A percentile compares a stretch with the other conserved stretches of the same genome.
phyloP scores from a whole-genome alignment of 176 grass and related monocot genomes.

The Oryza rufipogon region DNA sequence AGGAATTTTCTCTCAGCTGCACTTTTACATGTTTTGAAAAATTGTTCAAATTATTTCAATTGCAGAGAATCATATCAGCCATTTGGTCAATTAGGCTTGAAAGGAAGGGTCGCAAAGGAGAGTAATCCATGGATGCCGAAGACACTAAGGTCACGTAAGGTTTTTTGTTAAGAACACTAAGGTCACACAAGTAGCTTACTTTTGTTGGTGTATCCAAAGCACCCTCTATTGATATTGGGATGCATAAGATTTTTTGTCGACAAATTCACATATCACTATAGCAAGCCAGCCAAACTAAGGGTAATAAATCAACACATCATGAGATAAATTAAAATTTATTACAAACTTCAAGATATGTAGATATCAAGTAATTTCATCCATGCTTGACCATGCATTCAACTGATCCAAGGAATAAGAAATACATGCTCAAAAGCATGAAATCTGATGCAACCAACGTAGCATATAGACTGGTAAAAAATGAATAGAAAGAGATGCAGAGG shows the following conservation, averaged over 20 bases:
- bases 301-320: neutral
- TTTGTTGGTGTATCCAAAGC: neutral
- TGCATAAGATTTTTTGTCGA: neutral
- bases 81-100: neutral
- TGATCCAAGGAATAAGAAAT: neutral
- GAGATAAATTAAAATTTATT: slow-evolving; percentile 4
- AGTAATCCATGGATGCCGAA: neutral
- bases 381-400: slow-evolving; percentile 10
- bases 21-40: neutral
- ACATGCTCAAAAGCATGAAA: neutral
- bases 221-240: neutral
- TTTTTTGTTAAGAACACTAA: neutral
- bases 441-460: neutral
- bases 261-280: neutral
- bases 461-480: neutral
- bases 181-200: neutral
- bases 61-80: neutral
- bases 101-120: neutral
- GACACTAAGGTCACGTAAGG: neutral
- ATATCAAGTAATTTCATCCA: neutral
- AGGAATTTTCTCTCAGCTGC: neutral
- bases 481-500: slow-evolving; percentile 3
- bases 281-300: neutral
- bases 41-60: slow-evolving; percentile 11
- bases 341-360: neutral